Evolutionary conservation across 2,329 filamentous ascomycete species (phyloP), one percentile per base, ranked within the genome.

Genomic region (Phyllosticta paracitricarpa): DNA sequence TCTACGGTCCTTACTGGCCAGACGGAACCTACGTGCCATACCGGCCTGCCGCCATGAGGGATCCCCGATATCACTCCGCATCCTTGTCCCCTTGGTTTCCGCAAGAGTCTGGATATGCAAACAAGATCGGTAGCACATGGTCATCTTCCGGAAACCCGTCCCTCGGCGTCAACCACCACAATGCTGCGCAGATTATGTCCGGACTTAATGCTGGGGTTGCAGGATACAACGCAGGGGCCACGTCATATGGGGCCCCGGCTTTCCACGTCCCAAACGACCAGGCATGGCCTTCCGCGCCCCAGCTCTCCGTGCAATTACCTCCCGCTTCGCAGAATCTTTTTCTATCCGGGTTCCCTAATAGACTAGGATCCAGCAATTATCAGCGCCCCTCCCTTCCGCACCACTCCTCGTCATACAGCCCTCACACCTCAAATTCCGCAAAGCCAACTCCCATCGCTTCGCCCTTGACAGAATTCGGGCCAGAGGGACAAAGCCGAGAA

Each of bases 401-500:
- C 24, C 60, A 51, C 48, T 58, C 60, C 40, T 14, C 60, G 26
- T 52, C 60, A 9, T 61, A 54, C 19, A 33, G 33, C 53, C 28
- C 57, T 58, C 8, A 54, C 25, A 35, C 51, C 57, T 28, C n/a
- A 48, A 10, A 19, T 40, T 1, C 40, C 61, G 51, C 54, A 24
- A 51, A 61, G 17, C 24, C 54, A 2, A 55, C 60, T 10, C 56
- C 60, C 17, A 17, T 58, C n/a, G 33, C 51, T n/a, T 28, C 61
- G 19, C 26, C 71, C 1, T 62, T 69, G 14, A 53, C 67, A 25
- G 77, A 79, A 48, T 77, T 72, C 61, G 75, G 73, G 2, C 65
- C 75, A 2, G 77, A 77, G 65, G 76, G 72, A 3, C 72, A 74
- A 58, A 71, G 73, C 54, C 69, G 77, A 35, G 78, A 81, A 62